Percentiles rank a stretch among this genome's conserved stretches.
phyloP scores from a whole-genome alignment of 768 basidiomycete genomes.

The Solioccasus polychromus region DNA sequence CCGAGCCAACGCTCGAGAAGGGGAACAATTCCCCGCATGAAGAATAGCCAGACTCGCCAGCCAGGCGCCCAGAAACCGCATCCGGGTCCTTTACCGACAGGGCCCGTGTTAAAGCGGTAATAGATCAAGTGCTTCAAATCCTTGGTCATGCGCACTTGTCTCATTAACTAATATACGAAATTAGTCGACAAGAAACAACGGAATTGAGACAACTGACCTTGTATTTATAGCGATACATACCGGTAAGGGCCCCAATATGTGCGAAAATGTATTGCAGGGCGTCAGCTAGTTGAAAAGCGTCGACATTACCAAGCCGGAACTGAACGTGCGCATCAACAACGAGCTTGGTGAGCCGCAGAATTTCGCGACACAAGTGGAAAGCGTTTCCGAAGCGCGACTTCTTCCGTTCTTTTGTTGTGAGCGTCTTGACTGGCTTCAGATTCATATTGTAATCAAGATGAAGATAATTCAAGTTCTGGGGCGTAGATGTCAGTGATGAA shows the following conservation, averaged over 20 bases:
- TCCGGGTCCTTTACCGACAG: slow-evolving; percentile 98
- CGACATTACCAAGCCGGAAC: slow-evolving; percentile 96
- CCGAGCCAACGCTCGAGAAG: slow-evolving; percentile 97
- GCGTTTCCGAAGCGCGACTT: slow-evolving; percentile 99
- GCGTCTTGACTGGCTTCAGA: slow-evolving; percentile 93
- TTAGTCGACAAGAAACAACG: slow-evolving; percentile 5
- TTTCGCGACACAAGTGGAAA: slow-evolving; percentile 97
- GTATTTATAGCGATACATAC: slow-evolving; percentile 99
- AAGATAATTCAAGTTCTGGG: slow-evolving; percentile 84
- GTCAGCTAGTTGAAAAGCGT: slow-evolving; percentile 98
- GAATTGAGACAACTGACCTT: slow-evolving; percentile 52
- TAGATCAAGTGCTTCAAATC: slow-evolving; percentile 98
- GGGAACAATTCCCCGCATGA: slow-evolving; percentile 98
- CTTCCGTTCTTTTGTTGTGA: slow-evolving; percentile 99
- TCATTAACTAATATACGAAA: slow-evolving; percentile 68
- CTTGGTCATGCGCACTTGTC: slow-evolving; percentile 99
- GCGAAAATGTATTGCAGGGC: slow-evolving; percentile 97
- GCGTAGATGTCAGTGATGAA: neutral
- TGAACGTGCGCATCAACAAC: slow-evolving; percentile 99
- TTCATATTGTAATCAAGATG: slow-evolving; percentile 99
- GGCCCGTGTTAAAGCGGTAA: slow-evolving; percentile 99
- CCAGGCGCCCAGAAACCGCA: slow-evolving; percentile 99
- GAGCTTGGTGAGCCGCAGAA: slow-evolving; percentile 94
- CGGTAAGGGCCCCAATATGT: slow-evolving; percentile 96
- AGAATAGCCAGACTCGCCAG: slow-evolving; percentile 99